Evolutionary conservation across 2,329 filamentous ascomycete species (phyloP), one percentile per base, ranked within the genome.

Genomic region (Purpureocillium lavendulum): DNA sequence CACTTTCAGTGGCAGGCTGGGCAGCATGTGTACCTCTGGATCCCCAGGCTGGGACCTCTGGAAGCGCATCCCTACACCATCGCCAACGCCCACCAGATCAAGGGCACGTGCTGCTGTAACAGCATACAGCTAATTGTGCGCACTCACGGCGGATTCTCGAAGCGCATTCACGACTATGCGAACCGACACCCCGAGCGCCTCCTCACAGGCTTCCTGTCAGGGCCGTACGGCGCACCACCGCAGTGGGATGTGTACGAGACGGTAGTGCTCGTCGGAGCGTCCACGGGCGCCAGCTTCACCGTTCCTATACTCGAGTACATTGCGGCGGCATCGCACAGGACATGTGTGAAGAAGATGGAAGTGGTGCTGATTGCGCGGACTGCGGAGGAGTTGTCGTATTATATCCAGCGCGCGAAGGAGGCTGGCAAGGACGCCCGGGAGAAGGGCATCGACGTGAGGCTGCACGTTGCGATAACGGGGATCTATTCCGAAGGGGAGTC

Each of bases 31-130:
- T 80, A 80, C 43, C 65, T 80, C 8, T 79, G 75, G 74, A 56
- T 79, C 36, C 76, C 76, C 6, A 58, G 62, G 2, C 55, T 80
- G 2, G 75, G 73, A 0, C 59, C 64, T 1, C 51, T 76, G 5
- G 76, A 80, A 47, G 67, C 72, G 1, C 76, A 80, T 43, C 76
- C 76, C 0, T 80, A 78, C 53, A 80, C 76, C 4, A 75, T 80
- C 31, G 75, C 76, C n/a, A 70, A 67, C 14, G 69, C 75, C 1
- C 69, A 73, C 49, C 65, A 64, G 35, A 53, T 70, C 10, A 62
- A 67, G 1, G 70, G 65, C 18, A 66, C 67, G 1, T 76, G 73
- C 44, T 67, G 70, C 32, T 77, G 74, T 60, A 74, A 77, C 54
- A 76, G 71, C 50, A 65, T 80, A 33, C 75, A 79, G 53, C 64